These are phyloP conservation scores for Trypanosoma boissoni DNA, from an alignment of 208 protist species.

Conservation along the genomic window DNA sequence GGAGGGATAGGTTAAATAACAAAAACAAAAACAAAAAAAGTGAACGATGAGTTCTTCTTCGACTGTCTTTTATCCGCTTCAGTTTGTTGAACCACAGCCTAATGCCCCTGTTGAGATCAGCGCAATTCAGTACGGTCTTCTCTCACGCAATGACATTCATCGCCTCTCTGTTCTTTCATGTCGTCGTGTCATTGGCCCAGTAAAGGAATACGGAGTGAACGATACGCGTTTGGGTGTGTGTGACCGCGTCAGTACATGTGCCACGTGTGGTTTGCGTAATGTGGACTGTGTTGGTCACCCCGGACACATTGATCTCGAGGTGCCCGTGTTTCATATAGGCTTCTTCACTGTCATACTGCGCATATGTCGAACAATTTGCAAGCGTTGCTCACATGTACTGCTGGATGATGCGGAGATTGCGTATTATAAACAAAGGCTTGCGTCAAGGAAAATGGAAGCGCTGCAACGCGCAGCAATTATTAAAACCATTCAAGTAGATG, in stretches of 20 bases:
- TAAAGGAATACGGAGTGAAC: conserved; percentile 83
- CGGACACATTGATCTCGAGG: conserved; percentile 96
- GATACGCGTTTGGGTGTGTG: conserved; percentile 91
- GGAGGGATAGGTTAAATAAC: conserved; percentile 6
- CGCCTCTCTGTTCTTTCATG: conserved; percentile 75
- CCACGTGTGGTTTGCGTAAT: conserved; percentile 91
- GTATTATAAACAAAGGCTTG: conserved; percentile 59
- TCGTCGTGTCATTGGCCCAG: conserved; percentile 60
- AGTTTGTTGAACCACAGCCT: conserved; percentile 48
- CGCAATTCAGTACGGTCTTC: conserved; percentile 89
- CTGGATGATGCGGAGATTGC: conserved; percentile 76
- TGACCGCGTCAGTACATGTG: conserved; percentile 82
- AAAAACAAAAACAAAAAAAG: conserved; percentile 21
- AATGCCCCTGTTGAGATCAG: conserved; percentile 68
- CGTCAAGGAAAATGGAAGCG: conserved; percentile 46
- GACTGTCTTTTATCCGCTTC: conserved; percentile 21
- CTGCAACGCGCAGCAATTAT: conserved; percentile 65
- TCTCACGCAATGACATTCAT: conserved; percentile 86
- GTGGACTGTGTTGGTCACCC: conserved; percentile 98
- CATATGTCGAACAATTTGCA: conserved; percentile 98
- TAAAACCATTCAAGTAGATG: conserved; percentile 81
- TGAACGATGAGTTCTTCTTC: neutral
- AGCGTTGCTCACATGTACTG: conserved; percentile 93
- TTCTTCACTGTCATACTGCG: conserved; percentile 94
- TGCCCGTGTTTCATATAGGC: conserved; percentile 99